A percentile compares a stretch with the other conserved stretches of the same genome.
phyloP scores from a whole-genome alignment of 139 green algal genomes.

The Asterochloris erici region DNA sequence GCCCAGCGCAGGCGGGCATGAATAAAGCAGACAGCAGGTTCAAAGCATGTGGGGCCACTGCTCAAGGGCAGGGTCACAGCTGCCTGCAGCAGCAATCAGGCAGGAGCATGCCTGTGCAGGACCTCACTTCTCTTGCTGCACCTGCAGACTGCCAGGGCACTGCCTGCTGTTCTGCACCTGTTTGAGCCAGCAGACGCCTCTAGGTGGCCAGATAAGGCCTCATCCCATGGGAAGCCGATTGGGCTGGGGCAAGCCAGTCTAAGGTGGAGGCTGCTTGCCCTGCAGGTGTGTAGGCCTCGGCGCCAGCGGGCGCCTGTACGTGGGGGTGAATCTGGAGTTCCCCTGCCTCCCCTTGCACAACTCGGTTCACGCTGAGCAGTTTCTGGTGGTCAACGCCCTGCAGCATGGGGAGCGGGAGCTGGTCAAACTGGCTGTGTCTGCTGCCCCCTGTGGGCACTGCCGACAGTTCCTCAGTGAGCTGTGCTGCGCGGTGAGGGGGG shows the following conservation, averaged over 20 bases:
- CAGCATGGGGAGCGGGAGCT: slow-evolving; percentile 57
- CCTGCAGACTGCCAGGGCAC: slow-evolving; percentile 1
- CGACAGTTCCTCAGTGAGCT: slow-evolving; percentile 83
- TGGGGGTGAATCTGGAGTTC: slow-evolving; percentile 90
- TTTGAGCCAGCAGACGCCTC: background rate
- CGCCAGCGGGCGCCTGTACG: slow-evolving; percentile 66
- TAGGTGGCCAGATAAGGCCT: background rate
- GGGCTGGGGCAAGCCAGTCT: background rate
- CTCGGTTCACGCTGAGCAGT: slow-evolving; percentile 87
- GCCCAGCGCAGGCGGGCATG: background rate
- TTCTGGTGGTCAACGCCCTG: slow-evolving; percentile 68
- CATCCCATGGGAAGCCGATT: background rate
- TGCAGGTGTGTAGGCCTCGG: slow-evolving; percentile 72
- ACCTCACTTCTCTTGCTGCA: background rate
- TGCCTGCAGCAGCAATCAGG: background rate
- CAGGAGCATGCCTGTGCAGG: background rate
- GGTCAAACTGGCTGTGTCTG: slow-evolving; percentile 59
- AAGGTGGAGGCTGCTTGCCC: background rate
- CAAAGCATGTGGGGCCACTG: background rate
- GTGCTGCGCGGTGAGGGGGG: slow-evolving; percentile 47
- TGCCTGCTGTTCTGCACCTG: background rate
- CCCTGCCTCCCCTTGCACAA: slow-evolving; percentile 64
- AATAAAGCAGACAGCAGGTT: background rate
- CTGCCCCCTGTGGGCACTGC: slow-evolving; percentile 85
- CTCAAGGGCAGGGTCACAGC: background rate